Base-by-base conservation (phyloP, 2,329 filamentous ascomycete genomes). In the Aspergillus ochraceoroseus region DNA sequence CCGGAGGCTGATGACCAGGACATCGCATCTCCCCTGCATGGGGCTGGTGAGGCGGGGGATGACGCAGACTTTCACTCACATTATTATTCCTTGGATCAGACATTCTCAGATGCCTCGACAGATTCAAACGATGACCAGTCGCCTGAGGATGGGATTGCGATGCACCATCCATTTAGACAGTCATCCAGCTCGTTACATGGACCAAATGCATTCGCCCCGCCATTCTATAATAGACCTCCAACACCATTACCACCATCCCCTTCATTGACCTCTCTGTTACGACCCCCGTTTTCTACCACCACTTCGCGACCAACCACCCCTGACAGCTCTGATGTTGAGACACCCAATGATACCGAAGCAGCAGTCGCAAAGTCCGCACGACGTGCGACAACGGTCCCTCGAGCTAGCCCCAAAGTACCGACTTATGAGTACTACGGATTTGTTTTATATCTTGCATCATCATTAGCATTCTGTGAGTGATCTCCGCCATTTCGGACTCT, bases 401-500 rank as follows among this genome's bases (percentile, higher is more conserved):
- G 87, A 41, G 89, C 88, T 1, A 83, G 83, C 38, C 92, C 92
- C 1, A 88, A 92, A 61, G 89, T 98, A 2, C 92, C 92, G n/a
- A 98, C 92, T 0, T 96, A 98, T 70, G 92, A 98, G 63, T 98
- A 96, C 77, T 96, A 96, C 64, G 92, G 92, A 62, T 98, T 98
- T 68, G 90, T 94, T 38, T 77, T 98, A 34, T 96, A 98, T 70
- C 76, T 98, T 26, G 87, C 90, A 59, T 89, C 84, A 47, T 87
- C 83, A 14, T 72, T 92, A 36, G 80, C 80, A 2, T 96, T 96
- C 62, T 71, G 84, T 60, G 74, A 78, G 58, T 84, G 13, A 31
- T n/a, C n/a, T n/a, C n/a, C n/a, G n/a, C n/a, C n/a, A n/a, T n/a
- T n/a, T n/a, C n/a, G n/a, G n/a, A n/a, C n/a, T n/a, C n/a, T n/a